Percentiles rank a stretch among this genome's conserved stretches.
These are phyloP conservation scores for Paralagenidium karlingii DNA, from an alignment of 352 stramenopile genomes.

Conservation along the genomic window DNA sequence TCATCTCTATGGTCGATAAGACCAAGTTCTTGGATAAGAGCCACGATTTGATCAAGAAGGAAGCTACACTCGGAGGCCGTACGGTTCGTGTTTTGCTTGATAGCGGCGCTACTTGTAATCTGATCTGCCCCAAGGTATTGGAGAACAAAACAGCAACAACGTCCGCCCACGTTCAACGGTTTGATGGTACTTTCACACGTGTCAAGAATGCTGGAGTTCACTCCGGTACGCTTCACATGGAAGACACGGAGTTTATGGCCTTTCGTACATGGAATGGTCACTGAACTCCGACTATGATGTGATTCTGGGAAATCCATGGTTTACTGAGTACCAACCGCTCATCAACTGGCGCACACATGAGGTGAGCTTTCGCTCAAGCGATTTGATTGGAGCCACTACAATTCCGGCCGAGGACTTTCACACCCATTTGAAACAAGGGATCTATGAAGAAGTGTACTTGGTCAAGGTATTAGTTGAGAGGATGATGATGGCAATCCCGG, in stretches of 20 bases:
- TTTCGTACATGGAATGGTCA: constrained; percentile 2
- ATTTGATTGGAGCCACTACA: constrained; percentile 1
- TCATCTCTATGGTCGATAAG: not conserved
- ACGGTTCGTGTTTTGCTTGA: constrained; percentile 2
- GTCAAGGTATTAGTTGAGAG: constrained; percentile 9
- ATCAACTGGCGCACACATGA: not conserved
- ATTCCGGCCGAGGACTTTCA: constrained; percentile 2
- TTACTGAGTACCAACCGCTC: not conserved
- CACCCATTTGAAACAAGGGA: constrained; percentile 2
- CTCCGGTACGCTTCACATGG: constrained; percentile 3
- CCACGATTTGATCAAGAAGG: not conserved
- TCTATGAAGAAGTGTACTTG: constrained; percentile 4
- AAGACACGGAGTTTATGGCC: too few relatives aligned
- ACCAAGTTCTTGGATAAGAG: not conserved
- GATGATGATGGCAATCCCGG: constrained; percentile 1
- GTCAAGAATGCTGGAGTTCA: not conserved
- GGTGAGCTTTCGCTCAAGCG: not conserved
- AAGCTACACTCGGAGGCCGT: not conserved
- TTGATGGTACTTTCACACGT: constrained; percentile 1
- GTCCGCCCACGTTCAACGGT: not conserved
- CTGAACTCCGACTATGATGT: constrained; percentile 1
- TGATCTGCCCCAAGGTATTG: constrained; percentile 6
- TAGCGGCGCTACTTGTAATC: constrained; percentile 3
- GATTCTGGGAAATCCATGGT: not conserved
- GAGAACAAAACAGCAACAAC: not conserved